Conservation (phyloP, 192 early-diverging fungal genomes). For the Funneliformis mosseae region DNA sequence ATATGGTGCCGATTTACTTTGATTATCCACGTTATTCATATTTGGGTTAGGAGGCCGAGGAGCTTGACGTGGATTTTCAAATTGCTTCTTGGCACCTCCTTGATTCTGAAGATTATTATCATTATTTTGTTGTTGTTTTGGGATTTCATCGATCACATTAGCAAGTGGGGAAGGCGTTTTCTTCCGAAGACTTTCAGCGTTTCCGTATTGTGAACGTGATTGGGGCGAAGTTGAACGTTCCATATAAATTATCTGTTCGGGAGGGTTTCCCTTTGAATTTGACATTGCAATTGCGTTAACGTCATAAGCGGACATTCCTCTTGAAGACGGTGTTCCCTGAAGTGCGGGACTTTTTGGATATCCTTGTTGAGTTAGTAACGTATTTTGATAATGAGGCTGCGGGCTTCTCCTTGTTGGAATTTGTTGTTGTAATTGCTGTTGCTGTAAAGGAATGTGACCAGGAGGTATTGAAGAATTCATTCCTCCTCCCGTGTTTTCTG, state of each 20-base stretch:
- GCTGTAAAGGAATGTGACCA: too few relatives aligned
- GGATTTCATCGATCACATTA: background rate
- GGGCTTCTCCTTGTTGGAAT: background rate
- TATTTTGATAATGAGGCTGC: background rate
- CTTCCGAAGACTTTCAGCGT: background rate
- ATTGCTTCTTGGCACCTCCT: background rate
- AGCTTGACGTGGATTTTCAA: conserved; percentile 1
- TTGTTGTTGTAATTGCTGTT: background rate
- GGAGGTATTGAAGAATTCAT: background rate
- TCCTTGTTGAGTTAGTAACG: background rate
- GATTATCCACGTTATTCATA: background rate
- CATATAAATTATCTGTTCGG: background rate
- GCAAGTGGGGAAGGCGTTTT: conserved; percentile 3
- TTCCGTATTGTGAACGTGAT: background rate
- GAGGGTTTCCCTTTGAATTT: background rate
- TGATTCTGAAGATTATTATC: background rate
- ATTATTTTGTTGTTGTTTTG: background rate
- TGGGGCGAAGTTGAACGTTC: background rate
- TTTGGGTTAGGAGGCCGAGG: background rate
- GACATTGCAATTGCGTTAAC: background rate
- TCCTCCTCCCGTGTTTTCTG: background rate
- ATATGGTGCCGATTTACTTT: background rate
- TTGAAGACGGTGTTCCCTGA: background rate
- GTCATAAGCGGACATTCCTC: background rate
- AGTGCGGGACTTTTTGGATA: background rate